Conservation (phyloP, 2,329 filamentous ascomycete species). For the Mycosphaerella arachidis region DNA sequence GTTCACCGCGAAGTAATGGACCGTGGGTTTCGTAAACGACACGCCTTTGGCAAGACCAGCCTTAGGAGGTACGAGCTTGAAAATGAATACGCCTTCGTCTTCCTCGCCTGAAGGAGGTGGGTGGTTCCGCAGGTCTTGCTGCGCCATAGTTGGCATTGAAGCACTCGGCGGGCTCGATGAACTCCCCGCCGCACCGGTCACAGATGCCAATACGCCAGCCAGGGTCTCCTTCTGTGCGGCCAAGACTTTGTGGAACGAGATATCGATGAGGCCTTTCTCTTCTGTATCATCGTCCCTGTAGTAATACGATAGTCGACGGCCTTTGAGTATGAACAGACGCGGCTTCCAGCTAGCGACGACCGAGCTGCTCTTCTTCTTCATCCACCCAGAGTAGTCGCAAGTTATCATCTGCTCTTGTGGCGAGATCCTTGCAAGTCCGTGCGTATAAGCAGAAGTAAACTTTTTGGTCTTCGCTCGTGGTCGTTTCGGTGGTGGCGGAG, state of each 20-base stretch:
- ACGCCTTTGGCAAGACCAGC: constrained; percentile 83
- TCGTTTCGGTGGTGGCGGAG: constrained; percentile 23
- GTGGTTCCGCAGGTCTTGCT: constrained; percentile 35
- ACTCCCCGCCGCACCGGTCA: constrained; percentile 72
- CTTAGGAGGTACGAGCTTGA: constrained; percentile 92
- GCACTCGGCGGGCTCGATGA: constrained; percentile 53
- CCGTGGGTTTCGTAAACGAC: constrained; percentile 94
- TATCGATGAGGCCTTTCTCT: constrained; percentile 94
- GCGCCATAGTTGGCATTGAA: constrained; percentile 36
- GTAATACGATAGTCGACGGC: constrained; percentile 88
- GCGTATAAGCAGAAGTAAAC: constrained; percentile 87
- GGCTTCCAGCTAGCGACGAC: constrained; percentile 98
- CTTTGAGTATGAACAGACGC: constrained; percentile 89
- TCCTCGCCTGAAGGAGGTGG: constrained; percentile 40
- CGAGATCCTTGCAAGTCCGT: constrained; percentile 74
- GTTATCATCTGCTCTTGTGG: constrained; percentile 78
- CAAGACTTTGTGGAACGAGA: constrained; percentile 94
- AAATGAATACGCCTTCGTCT: constrained; percentile 75
- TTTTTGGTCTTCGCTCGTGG: constrained; percentile 48
- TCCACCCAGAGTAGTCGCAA: constrained; percentile 96
- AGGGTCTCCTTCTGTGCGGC: constrained; percentile 88
- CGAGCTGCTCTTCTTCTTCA: constrained; percentile 98
- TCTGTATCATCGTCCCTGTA: constrained; percentile 89
- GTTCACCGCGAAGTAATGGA: constrained; percentile 96
- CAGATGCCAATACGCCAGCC: constrained; percentile 82